A percentile compares a stretch with the other conserved stretches of the same genome.
These are phyloP conservation scores for Lecanicillium sp. DNA, from an alignment of 2,329 filamentous ascomycete species.

Conservation along the genomic window DNA sequence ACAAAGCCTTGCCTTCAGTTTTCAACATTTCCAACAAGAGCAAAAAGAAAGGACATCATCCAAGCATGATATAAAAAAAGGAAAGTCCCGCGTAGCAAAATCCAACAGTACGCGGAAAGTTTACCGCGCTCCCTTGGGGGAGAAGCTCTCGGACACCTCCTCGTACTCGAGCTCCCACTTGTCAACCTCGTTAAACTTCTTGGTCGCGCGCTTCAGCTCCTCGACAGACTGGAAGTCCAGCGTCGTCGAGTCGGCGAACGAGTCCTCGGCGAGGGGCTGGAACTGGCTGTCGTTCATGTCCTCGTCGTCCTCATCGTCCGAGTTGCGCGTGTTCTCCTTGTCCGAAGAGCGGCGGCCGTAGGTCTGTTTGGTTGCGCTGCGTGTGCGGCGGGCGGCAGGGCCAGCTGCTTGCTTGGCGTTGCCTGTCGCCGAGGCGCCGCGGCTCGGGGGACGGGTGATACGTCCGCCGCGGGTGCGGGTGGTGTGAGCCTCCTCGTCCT, in stretches of 20 bases:
- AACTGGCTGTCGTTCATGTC: conserved; percentile 35
- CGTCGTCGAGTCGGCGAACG: conserved; percentile 30
- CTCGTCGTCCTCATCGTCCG: conserved; percentile 26
- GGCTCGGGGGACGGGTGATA: conserved; percentile 10
- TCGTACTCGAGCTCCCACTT: conserved; percentile 64
- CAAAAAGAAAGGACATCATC: no score
- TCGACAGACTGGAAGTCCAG: conserved; percentile 36
- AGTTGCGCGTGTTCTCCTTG: conserved; percentile 47
- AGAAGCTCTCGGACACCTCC: conserved; percentile 43
- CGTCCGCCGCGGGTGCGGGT: conserved; percentile 18
- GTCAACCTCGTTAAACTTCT: conserved; percentile 65
- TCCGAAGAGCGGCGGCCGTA: conserved; percentile 49
- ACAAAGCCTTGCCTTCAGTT: no score
- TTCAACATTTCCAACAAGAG: no score
- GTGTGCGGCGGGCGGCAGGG: not conserved
- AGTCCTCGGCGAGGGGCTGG: conserved; percentile 40
- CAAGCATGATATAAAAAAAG: not conserved
- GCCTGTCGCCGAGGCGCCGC: conserved; percentile 14
- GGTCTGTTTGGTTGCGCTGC: conserved; percentile 26
- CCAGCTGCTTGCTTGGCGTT: conserved; percentile 19
- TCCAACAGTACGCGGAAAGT: not conserved
- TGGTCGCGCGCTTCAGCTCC: conserved; percentile 53
- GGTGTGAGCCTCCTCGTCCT: conserved; percentile 18
- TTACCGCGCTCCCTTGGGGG: conserved; percentile 11
- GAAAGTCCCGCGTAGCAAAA: not conserved